Percentiles rank a stretch among this genome's conserved stretches.
phyloP scores from a whole-genome alignment of 495 filamentous ascomycete species.

The Penicillium bovifimosum region DNA sequence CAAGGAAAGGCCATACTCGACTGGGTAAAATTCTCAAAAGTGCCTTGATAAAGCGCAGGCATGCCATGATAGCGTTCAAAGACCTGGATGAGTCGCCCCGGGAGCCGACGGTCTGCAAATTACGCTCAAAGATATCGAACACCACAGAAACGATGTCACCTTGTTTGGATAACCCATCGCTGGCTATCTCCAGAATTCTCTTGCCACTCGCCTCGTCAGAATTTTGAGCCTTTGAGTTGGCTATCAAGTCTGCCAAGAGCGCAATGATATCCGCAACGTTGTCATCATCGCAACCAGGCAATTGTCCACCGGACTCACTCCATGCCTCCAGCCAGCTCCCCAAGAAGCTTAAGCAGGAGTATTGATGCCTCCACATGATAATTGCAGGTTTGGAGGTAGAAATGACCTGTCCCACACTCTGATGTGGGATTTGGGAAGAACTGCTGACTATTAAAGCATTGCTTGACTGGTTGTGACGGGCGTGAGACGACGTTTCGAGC shows the following conservation, averaged over 20 bases:
- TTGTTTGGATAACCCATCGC: constrained; percentile 64
- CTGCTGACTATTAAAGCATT: constrained; percentile 37
- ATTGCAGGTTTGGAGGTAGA: constrained; percentile 61
- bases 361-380: constrained; percentile 62
- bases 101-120: constrained; percentile 57
- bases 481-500: constrained; percentile 25
- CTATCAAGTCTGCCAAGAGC: constrained; percentile 54
- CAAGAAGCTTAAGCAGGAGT: constrained; percentile 72
- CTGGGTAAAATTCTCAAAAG: constrained; percentile 66
- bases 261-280: constrained; percentile 58
- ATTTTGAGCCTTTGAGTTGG: constrained; percentile 26
- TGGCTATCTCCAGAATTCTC: constrained; percentile 62
- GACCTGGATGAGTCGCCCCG: constrained; percentile 46
- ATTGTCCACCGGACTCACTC: constrained; percentile 37
- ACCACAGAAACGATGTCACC: constrained; percentile 77
- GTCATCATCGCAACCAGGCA: constrained; percentile 37
- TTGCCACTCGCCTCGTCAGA: constrained; percentile 36
- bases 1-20: constrained; percentile 84
- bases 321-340: constrained; percentile 65
- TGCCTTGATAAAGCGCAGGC: constrained; percentile 70
- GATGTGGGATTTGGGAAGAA: constrained; percentile 46
- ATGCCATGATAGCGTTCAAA: constrained; percentile 62
- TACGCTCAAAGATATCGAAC: constrained; percentile 76
- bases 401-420: constrained; percentile 65
- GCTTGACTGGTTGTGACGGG: constrained; percentile 16